Conservation (phyloP, 495 filamentous ascomycete genomes). For the Annulohypoxylon nitens region DNA sequence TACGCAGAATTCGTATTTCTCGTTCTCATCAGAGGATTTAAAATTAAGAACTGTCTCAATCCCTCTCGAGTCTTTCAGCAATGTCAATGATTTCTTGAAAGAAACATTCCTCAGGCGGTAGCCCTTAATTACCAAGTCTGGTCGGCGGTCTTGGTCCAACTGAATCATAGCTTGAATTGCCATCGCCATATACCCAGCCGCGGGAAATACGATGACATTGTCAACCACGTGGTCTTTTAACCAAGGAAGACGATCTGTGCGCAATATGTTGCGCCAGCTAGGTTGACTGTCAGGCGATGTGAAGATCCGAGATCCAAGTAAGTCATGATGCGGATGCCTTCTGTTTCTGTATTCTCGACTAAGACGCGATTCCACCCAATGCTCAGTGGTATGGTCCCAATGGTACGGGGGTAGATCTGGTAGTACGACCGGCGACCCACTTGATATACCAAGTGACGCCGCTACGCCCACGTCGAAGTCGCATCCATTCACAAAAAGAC, state of each 20-base stretch:
- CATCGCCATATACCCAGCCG: background rate
- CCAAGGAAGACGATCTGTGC: background rate
- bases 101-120: background rate
- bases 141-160: background rate
- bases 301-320: constrained; percentile 2
- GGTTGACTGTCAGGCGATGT: background rate
- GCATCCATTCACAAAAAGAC: background rate
- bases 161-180: background rate
- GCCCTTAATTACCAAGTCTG: background rate
- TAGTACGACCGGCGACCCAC: background rate
- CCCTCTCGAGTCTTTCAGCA: background rate
- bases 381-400: background rate
- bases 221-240: background rate
- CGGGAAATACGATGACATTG: background rate
- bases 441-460: background rate
- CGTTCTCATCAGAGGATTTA: background rate
- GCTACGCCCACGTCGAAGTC: background rate
- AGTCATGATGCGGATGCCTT: background rate
- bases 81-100: background rate
- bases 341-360: background rate
- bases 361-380: background rate
- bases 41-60: background rate
- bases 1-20: background rate
- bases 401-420: background rate
- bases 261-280: background rate